Evolutionary conservation across 768 basidiomycete genomes (phyloP).

Genomic region (Tulasnella sp.): DNA sequence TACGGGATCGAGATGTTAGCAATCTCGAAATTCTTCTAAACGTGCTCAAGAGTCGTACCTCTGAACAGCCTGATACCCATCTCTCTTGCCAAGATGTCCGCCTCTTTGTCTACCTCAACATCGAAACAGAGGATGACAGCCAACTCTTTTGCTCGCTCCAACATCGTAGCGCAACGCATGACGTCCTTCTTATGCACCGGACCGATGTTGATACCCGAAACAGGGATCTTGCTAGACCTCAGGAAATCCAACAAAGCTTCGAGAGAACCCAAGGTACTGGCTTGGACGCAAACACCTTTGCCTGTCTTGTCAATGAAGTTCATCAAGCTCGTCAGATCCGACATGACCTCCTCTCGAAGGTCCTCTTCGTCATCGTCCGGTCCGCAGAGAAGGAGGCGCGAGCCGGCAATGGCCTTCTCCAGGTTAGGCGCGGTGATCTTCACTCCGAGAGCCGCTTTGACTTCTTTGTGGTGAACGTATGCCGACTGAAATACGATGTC

Average conservation of each 20-base stretch:
- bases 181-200: conserved; percentile 94
- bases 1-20: neutral
- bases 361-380: conserved; percentile 97
- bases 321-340: conserved; percentile 79
- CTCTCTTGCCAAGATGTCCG: conserved; percentile 84
- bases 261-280: conserved; percentile 91
- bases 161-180: conserved; percentile 85
- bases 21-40: neutral
- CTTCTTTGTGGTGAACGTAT: conserved; percentile 95
- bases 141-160: conserved; percentile 92
- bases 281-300: conserved; percentile 95
- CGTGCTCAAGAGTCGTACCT: conserved; percentile 44
- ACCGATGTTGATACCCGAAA: conserved; percentile 95
- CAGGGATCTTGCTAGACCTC: conserved; percentile 90
- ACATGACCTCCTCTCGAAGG: conserved; percentile 91
- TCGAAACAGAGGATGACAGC: conserved; percentile 97
- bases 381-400: conserved; percentile 81
- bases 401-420: conserved; percentile 97
- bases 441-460: conserved; percentile 94
- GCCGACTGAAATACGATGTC: conserved; percentile 52
- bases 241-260: conserved; percentile 96
- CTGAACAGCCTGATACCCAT: conserved; percentile 92
- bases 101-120: conserved; percentile 88
- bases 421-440: conserved; percentile 92
- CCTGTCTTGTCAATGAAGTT: conserved; percentile 91